Evolutionary conservation across 2,329 filamentous ascomycete genomes (phyloP), one percentile per base, ranked within the genome.

Genomic region (Furcasterigmium furcatum): DNA sequence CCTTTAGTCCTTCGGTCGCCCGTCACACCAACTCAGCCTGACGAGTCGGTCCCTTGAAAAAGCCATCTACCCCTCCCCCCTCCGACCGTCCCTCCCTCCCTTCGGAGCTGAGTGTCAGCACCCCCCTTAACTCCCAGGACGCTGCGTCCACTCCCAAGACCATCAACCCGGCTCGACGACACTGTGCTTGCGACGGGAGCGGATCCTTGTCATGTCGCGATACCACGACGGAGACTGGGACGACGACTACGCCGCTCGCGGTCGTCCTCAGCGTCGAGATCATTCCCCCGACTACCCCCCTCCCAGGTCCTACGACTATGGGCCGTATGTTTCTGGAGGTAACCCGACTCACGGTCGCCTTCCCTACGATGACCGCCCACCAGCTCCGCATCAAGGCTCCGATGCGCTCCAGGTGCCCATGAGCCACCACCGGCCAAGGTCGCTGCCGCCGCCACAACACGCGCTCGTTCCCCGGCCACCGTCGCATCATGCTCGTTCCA

Each of bases 231-330:
- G 56, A 46, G 58, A 64, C 44, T 50, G 53, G 44, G 57, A 58
- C 34, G 58, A 65, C 43, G 52, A 57, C 35, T 54, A 58, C 42
- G 46, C 45, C 42, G n/a, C n/a, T n/a, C 52, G 52, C 24, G 50
- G 52, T 22, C 58, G 55, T 40, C 43, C 41, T 19, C 52, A 35
- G 40, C 55, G 52, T 25, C 57, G 56, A 40, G 49, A 56, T 35
- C 45, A 51, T 25, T 65, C 63, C 9, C 63, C 64, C 12, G 61
- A 62, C 21, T 60, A 61, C 46, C 52, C 56, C 51, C 61, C 62
- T 3, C 46, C 38, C 25, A 22, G 34, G 7, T 27, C 32, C 12
- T 40, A 43, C 16, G 41, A 43, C 9, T 41, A 45, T 34, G 41
- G 45, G 12, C 47, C 47, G 24, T 49, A 44, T 25, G 8, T 41